phyloP scores from a whole-genome alignment of 306 rosid species.

The Quercus gilva region DNA sequence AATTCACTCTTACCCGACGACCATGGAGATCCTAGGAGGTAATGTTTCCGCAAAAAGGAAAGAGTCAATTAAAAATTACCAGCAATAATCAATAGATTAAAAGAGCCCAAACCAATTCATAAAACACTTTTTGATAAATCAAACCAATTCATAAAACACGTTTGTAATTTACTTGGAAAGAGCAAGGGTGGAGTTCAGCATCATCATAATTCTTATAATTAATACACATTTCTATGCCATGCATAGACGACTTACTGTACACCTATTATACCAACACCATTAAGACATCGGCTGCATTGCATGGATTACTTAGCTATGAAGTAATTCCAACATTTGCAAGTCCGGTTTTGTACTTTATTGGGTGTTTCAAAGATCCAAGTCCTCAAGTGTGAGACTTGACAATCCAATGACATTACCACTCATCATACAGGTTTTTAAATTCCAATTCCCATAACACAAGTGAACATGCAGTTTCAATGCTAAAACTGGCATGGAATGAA shows the following conservation, averaged over 20 bases:
- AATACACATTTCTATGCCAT: background rate
- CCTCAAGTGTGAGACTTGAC: background rate
- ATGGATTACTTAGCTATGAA: too few relatives aligned
- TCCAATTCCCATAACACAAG: background rate
- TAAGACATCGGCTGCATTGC: background rate
- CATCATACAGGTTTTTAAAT: background rate
- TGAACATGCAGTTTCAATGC: background rate
- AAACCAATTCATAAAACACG: background rate
- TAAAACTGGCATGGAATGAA: background rate
- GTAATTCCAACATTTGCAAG: background rate
- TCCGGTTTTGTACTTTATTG: background rate
- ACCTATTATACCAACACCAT: background rate
- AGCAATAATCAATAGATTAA: background rate
- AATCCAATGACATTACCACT: background rate
- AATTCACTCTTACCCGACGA: conserved; percentile 71
- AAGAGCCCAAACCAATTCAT: background rate
- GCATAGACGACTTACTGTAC: background rate
- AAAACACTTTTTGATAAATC: too few relatives aligned
- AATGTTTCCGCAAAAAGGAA: background rate
- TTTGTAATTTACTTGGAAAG: background rate
- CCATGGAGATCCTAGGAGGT: conserved; percentile 83
- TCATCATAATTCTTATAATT: background rate
- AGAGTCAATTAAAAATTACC: background rate
- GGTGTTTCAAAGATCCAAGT: background rate
- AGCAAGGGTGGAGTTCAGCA: background rate